These are phyloP conservation scores for Cordyceps militaris DNA, from an alignment of 2,329 filamentous ascomycete species.

Conservation along the genomic window DNA sequence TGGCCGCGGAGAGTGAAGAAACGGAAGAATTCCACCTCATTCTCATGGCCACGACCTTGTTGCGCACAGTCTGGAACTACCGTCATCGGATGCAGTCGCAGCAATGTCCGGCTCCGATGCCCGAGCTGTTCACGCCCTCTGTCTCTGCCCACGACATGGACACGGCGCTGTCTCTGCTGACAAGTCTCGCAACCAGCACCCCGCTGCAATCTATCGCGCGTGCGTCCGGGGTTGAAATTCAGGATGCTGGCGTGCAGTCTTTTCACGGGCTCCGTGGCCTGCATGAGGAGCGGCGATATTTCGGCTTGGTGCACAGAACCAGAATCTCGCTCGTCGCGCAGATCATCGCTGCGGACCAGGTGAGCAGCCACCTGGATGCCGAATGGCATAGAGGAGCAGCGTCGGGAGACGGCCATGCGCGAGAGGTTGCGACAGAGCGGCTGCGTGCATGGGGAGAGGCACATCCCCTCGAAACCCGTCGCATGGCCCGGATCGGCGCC, in stretches of 20 bases:
- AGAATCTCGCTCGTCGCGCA: background rate
- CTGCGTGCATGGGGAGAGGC: background rate
- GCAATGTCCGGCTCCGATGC: background rate
- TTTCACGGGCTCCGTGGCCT: background rate
- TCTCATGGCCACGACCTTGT: background rate
- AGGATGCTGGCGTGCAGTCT: background rate
- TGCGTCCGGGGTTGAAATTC: background rate
- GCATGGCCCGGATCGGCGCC: background rate
- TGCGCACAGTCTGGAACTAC: background rate
- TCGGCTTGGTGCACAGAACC: background rate
- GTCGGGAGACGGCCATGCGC: background rate
- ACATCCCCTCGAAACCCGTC: background rate
- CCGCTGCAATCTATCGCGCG: background rate
- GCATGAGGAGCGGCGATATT: background rate
- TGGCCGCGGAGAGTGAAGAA: background rate
- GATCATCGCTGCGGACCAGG: background rate
- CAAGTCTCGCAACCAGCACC: background rate
- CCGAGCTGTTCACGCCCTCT: background rate
- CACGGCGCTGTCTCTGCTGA: background rate
- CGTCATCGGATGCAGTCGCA: background rate
- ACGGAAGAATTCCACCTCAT: background rate
- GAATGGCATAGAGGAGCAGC: background rate
- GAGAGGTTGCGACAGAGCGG: background rate
- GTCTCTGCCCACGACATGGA: background rate
- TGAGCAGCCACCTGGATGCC: background rate